Percentiles rank a stretch among this genome's conserved stretches.
phyloP scores from a whole-genome alignment of 495 filamentous ascomycete species.

The Penicillium psychrofluorescens region DNA sequence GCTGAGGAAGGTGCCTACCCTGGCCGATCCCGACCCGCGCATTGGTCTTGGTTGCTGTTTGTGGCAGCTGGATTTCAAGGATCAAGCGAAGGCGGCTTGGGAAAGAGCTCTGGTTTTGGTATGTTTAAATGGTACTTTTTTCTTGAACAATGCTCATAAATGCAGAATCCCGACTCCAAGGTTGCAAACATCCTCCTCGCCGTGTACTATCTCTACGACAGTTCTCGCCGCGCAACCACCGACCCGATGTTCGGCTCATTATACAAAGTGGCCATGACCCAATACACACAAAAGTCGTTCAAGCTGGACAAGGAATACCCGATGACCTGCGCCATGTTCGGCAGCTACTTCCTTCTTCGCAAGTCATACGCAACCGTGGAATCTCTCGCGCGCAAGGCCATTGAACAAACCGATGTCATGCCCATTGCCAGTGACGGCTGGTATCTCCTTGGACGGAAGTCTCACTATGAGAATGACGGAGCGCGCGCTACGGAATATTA shows the following conservation, averaged over 20 bases:
- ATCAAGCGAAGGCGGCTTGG: conserved; percentile 86
- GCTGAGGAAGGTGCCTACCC: conserved; percentile 70
- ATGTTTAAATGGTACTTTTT: conserved; percentile 5
- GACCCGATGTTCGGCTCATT: conserved; percentile 68
- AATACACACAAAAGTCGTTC: conserved; percentile 89
- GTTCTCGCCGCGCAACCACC: conserved; percentile 68
- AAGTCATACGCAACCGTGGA: conserved; percentile 75
- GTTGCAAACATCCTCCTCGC: conserved; percentile 85
- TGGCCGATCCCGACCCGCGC: conserved; percentile 90
- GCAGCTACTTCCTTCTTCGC: conserved; percentile 74
- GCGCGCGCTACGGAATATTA: conserved; percentile 75
- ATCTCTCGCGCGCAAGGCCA: conserved; percentile 80
- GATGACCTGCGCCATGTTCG: conserved; percentile 83
- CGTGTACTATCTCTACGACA: conserved; percentile 77
- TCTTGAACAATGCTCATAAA: conserved; percentile 1
- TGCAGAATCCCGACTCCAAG: conserved; percentile 75
- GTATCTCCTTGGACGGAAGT: conserved; percentile 86
- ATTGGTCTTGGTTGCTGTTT: conserved; percentile 93
- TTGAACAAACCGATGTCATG: conserved; percentile 91
- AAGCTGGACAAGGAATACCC: conserved; percentile 93
- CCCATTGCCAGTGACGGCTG: conserved; percentile 93
- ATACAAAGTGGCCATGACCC: conserved; percentile 89
- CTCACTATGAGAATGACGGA: conserved; percentile 65
- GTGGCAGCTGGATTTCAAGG: conserved; percentile 90
- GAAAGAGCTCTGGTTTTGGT: conserved; percentile 74